Conservation (phyloP, 1,284 basidiomycete genomes). For the Fomitopsis schrenkii region DNA sequence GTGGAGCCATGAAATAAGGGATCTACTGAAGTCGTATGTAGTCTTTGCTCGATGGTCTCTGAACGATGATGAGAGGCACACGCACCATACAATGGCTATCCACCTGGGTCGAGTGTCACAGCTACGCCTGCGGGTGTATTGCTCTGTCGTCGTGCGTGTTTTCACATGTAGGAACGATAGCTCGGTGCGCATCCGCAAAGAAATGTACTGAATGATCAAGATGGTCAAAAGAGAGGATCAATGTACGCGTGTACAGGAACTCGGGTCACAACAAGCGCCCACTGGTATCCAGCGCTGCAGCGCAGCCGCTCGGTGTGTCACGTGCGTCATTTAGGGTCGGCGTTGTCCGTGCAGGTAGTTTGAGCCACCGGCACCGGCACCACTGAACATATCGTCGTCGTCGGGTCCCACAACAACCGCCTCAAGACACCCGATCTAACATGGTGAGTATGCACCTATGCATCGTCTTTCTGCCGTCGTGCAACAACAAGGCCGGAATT, state of each 20-base stretch:
- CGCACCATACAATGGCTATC: too few relatives aligned
- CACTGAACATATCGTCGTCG: conserved; percentile 8
- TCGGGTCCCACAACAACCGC: conserved; percentile 21
- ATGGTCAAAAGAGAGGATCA: too few relatives aligned
- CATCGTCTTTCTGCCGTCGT: conserved; percentile 6
- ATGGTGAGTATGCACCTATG: conserved; percentile 30
- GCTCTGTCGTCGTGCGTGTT: too few relatives aligned
- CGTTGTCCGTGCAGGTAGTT: background rate
- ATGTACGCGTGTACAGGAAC: too few relatives aligned
- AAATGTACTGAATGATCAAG: too few relatives aligned
- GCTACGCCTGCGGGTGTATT: too few relatives aligned
- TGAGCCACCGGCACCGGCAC: background rate
- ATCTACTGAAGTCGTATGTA: background rate
- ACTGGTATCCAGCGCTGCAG: too few relatives aligned
- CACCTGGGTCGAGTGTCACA: too few relatives aligned
- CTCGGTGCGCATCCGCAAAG: too few relatives aligned
- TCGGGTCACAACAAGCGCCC: background rate
- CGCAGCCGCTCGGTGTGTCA: background rate
- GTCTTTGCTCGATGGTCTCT: background rate
- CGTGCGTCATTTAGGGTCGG: background rate
- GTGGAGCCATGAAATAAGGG: background rate
- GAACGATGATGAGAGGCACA: too few relatives aligned
- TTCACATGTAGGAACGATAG: too few relatives aligned
- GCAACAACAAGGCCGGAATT: conserved; percentile 9
- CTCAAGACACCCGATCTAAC: conserved; percentile 30